Conservation (phyloP, 352 stramenopile genomes). For the Phytophthora melonis region DNA sequence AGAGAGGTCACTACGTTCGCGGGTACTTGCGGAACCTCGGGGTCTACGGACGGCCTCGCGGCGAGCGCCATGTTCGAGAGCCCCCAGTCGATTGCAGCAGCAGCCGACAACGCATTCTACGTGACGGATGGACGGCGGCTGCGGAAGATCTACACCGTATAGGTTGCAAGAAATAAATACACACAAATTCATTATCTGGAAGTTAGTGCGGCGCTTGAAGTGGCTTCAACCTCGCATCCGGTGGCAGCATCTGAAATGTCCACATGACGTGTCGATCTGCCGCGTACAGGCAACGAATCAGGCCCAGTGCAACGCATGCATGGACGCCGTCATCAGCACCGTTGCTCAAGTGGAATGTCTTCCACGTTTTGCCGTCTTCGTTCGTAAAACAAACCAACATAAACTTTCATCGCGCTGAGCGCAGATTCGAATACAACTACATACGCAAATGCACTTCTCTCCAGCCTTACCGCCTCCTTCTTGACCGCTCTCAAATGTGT, state of each 20-base stretch:
- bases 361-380: no score
- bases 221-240: neutral
- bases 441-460: no score
- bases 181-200: no score
- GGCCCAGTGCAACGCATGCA: neutral
- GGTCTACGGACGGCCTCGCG: neutral
- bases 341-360: neutral
- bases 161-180: no score
- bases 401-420: no score
- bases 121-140: neutral
- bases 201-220: no score
- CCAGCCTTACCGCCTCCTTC: neutral
- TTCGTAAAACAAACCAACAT: no score
- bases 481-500: neutral
- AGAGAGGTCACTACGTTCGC: neutral
- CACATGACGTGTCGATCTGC: neutral
- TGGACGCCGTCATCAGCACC: neutral
- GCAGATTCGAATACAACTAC: no score
- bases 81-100: neutral
- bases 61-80: neutral
- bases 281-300: neutral
- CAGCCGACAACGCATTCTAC: neutral
- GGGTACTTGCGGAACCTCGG: neutral
- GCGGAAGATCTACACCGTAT: slow-evolving; percentile 3
- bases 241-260: neutral